phyloP scores from a whole-genome alignment of 306 rosid genomes.

The Pterocarpus santalinus region DNA sequence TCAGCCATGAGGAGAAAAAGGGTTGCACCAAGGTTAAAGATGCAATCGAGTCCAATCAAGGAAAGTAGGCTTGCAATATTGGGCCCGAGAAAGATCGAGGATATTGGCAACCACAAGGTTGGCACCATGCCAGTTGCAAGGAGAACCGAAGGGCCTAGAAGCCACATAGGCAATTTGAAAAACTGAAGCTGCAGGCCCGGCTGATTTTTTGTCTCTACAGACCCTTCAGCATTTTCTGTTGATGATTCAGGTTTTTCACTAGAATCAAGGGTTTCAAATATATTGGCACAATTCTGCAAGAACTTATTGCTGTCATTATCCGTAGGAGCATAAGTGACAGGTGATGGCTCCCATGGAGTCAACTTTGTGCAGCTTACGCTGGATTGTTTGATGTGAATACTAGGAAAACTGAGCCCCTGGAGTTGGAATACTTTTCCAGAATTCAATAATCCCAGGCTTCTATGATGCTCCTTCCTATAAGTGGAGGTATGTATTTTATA shows the following conservation, averaged over 20 bases:
- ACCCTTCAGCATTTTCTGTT: constrained; percentile 48
- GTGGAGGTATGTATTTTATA: constrained; percentile 44
- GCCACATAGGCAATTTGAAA: constrained; percentile 93
- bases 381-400: constrained; percentile 48
- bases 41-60: constrained; percentile 89
- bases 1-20: constrained; percentile 98
- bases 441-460: constrained; percentile 49
- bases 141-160: constrained; percentile 86
- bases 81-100: constrained; percentile 84
- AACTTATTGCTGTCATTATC: constrained; percentile 54
- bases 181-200: constrained; percentile 61
- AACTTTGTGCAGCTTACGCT: constrained; percentile 65
- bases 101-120: constrained; percentile 88
- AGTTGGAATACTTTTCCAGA: constrained; percentile 51
- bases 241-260: constrained; percentile 55
- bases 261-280: constrained; percentile 69
- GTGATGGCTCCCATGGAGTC: constrained; percentile 79
- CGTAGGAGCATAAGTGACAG: constrained; percentile 61
- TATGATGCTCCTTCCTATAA: constrained; percentile 40
- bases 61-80: constrained; percentile 88
- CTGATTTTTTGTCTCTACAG: constrained; percentile 49
- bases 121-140: constrained; percentile 86
- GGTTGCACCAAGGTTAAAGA: constrained; percentile 88
- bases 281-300: constrained; percentile 58
- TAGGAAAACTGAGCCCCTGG: constrained; percentile 44